A percentile compares a stretch with the other conserved stretches of the same genome.
Evolutionary conservation across 2,329 filamentous ascomycete genomes (phyloP).

Genomic region (Cladosporium sp.): DNA sequence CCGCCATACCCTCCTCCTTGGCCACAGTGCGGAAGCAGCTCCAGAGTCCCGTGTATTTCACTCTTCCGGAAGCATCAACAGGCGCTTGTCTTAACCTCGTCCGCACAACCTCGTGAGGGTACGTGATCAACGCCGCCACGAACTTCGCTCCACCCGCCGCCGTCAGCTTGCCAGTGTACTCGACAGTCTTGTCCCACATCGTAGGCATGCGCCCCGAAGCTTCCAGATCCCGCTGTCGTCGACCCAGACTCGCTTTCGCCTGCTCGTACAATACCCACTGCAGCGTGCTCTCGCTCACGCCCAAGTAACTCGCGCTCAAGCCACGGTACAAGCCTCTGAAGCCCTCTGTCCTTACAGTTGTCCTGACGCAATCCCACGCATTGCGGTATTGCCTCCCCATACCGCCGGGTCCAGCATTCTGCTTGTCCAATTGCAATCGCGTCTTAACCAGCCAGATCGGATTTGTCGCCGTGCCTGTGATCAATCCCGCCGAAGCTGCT

Average conservation of each 20-base stretch:
- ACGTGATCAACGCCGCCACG: conserved; percentile 78
- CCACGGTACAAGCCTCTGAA: conserved; percentile 82
- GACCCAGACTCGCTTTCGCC: conserved; percentile 73
- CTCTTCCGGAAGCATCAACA: conserved; percentile 49
- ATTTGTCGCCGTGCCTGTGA: conserved; percentile 88
- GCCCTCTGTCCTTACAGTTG: conserved; percentile 80
- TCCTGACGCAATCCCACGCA: conserved; percentile 80
- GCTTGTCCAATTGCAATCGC: conserved; percentile 86
- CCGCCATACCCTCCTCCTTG: conserved; percentile 83
- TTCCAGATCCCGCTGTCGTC: conserved; percentile 58
- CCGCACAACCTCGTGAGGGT: conserved; percentile 88
- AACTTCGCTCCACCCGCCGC: conserved; percentile 85
- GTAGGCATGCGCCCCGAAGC: conserved; percentile 63
- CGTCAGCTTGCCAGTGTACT: conserved; percentile 75
- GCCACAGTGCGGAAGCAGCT: conserved; percentile 88
- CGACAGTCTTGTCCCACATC: conserved; percentile 71
- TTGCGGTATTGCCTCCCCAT: conserved; percentile 75
- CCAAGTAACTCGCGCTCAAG: conserved; percentile 86
- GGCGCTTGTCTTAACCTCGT: conserved; percentile 85
- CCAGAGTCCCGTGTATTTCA: conserved; percentile 84
- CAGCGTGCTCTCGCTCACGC: conserved; percentile 83
- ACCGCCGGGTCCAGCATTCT: conserved; percentile 60
- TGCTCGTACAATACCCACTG: conserved; percentile 96
- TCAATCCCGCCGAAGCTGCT: conserved; percentile 75
- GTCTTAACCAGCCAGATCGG: conserved; percentile 98